A percentile compares a stretch with the other conserved stretches of the same genome.
These are phyloP conservation scores for Melanogaster broomeanus DNA, from an alignment of 768 basidiomycete species.

Conservation along the genomic window DNA sequence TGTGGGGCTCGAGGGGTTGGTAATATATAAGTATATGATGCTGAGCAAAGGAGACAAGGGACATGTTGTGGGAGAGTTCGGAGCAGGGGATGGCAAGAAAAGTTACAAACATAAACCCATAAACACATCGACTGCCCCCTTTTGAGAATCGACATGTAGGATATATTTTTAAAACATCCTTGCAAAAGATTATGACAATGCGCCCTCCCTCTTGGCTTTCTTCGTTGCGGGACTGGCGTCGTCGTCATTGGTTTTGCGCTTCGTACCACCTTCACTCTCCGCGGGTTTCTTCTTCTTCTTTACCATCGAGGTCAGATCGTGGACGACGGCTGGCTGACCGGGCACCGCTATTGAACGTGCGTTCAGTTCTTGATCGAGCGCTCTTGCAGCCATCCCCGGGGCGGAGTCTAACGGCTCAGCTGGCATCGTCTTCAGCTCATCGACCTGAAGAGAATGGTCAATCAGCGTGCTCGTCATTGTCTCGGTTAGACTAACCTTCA, in stretches of 20 bases:
- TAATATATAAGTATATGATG: conserved; percentile 96
- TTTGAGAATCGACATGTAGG: conserved; percentile 14
- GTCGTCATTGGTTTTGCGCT: conserved; percentile 74
- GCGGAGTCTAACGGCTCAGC: conserved; percentile 60
- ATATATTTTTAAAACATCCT: not conserved
- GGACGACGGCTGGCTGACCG: conserved; percentile 50
- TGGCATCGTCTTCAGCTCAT: conserved; percentile 85
- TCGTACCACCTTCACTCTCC: conserved; percentile 43
- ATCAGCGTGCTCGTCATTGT: not conserved
- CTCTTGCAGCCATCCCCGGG: conserved; percentile 69
- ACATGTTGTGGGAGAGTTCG: conserved; percentile 88
- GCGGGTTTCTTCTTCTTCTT: conserved; percentile 75
- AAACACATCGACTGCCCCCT: conserved; percentile 20
- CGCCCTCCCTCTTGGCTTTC: conserved; percentile 55
- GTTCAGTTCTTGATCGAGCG: conserved; percentile 72
- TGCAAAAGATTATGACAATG: conserved; percentile 17
- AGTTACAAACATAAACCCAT: conserved; percentile 63
- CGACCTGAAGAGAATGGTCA: conserved; percentile 59
- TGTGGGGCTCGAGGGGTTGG: conserved; percentile 90
- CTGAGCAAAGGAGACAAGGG: conserved; percentile 72
- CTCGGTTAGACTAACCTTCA: conserved; percentile 57
- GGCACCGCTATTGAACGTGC: conserved; percentile 35
- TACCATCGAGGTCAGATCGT: conserved; percentile 83
- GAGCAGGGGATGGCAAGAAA: conserved; percentile 66
- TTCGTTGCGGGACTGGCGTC: conserved; percentile 51